Base-by-base conservation (phyloP, 148 eudicot species). In the Nyssa sinensis region DNA sequence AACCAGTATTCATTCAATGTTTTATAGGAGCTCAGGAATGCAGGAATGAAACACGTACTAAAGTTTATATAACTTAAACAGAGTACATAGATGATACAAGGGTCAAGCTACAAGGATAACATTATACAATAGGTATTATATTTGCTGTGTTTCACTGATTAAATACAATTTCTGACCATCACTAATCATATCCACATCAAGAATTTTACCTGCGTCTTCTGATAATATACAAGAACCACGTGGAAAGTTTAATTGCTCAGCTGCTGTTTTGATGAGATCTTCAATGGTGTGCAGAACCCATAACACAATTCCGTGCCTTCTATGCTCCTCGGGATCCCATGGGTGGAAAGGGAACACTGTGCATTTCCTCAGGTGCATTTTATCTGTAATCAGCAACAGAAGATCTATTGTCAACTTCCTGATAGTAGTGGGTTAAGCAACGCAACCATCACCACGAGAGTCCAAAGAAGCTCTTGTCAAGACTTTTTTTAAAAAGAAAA, bases 161-260 rank as follows among this genome's bases (percentile, higher is more conserved):
- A 95, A 72, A 73, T 90, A 92, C 78, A 95, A 76, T 72, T 92
- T 92, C 75, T 95, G 94, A 37, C 89, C 83, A 70, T 92, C 85
- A 39, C 74, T 85, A 24, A 95, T 89, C 91, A 95, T 79, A 81
- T 90, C 87, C 12, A 82, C 85, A 76, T 95, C 97, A 69, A 81
- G 49, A 68, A 95, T 84, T 84, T 78, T 78, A 79, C 97, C 97
- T 55, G 86, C 96, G 82, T 90, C 94, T 77, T 87, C 75, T 81
- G 96, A 83, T 72, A 89, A 77, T 28, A 91, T 80, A 75, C 76
- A 80, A 49, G 88, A 80, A 68, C 63, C 76, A 31, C 44, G 58
- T 41, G 74, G 63, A 30, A 77, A n/a, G 3, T 79, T 57, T 24
- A 91, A 80, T 74, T 89, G 80, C 65, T 82, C 69, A 17, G 83